Conservation (phyloP, 352 stramenopile species). For the Pythium apleroticum region DNA sequence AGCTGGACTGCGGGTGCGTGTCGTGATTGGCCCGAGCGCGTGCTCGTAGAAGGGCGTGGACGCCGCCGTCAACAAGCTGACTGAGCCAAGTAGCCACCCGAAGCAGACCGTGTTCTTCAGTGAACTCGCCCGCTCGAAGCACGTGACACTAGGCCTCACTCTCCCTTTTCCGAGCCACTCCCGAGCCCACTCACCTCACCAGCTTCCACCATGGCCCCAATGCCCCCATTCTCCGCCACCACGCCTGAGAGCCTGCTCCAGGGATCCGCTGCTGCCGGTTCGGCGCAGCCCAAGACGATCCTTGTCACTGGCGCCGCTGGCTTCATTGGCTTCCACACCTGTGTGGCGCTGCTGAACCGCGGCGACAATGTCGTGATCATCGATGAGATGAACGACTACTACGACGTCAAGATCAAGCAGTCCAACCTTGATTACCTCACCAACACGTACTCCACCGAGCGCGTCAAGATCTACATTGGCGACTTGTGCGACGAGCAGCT, state of each 20-base stretch:
- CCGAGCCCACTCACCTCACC: background rate
- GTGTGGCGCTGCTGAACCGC: conserved; percentile 80
- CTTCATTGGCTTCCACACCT: conserved; percentile 97
- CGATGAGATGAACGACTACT: conserved; percentile 99
- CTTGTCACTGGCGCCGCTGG: conserved; percentile 94
- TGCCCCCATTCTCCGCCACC: conserved; percentile 31
- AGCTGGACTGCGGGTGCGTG: background rate
- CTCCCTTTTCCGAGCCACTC: background rate
- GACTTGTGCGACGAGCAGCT: conserved; percentile 95
- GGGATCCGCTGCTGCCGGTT: background rate
- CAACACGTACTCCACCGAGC: conserved; percentile 43
- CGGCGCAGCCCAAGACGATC: conserved; percentile 23
- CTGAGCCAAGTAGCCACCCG: background rate
- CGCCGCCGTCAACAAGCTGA: conserved; percentile 9
- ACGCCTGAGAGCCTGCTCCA: conserved; percentile 5
- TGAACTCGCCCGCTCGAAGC: background rate
- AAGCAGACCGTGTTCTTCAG: conserved; percentile 18
- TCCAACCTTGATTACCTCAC: conserved; percentile 90
- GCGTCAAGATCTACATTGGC: conserved; percentile 82
- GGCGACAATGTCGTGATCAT: conserved; percentile 94
- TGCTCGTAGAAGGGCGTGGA: conserved; percentile 11
- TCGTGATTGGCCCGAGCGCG: conserved; percentile 9
- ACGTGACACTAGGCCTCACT: background rate
- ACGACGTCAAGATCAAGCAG: conserved; percentile 97
- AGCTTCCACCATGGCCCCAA: conserved; percentile 27